Base-by-base conservation (phyloP, 495 filamentous ascomycete species). In the Neurospora sublineolata region DNA sequence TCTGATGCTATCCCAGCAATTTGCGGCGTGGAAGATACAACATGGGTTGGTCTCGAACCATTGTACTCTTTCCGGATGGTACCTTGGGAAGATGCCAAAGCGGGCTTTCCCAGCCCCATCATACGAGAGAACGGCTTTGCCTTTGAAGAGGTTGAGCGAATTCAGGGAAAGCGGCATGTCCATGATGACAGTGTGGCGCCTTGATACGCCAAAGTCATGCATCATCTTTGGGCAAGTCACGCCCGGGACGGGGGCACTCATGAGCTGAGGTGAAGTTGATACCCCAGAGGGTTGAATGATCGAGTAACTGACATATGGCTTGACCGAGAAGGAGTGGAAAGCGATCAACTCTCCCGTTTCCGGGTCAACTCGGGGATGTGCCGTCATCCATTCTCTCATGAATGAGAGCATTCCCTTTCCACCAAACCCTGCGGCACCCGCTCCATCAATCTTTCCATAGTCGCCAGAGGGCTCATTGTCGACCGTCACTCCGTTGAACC, bases 191-290 rank as follows among this genome's bases (percentile, higher is more conserved):
- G 89, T 90, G 76, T 91, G 83, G 23, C 73, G 74, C 18, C 74
- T 78, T 0, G 88, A 89, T 4, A 90, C 89, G 6, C 89, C 89
- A 75, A 90, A 91, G 73, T 91, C 89, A 74, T 91, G 89, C 88
- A 92, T 91, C 85, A 91, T 86, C 76, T 89, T 91, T 3, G 88
- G 83, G 11, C 83, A 84, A n/a, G 79, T 74, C 16, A 91, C 78
- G 2, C 89, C 88, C 3, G 87, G 84, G 1, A 91, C 80, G 27
- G 76, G 71, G 12, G 71, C 67, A 58, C 23, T 30, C 46, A 30
- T 58, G 23, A 58, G 20, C 11, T 3, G 46, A 30, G 46, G 23
- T 58, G 11, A 58, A 14, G 39, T 74, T 58, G 70, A 76, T 73
- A 16, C 73, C 46, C 37, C 39, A 39, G 3, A 33, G 14, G 72